These are phyloP conservation scores for Fusarium sp. DNA, from an alignment of 2,329 filamentous ascomycete genomes.

Conservation along the genomic window DNA sequence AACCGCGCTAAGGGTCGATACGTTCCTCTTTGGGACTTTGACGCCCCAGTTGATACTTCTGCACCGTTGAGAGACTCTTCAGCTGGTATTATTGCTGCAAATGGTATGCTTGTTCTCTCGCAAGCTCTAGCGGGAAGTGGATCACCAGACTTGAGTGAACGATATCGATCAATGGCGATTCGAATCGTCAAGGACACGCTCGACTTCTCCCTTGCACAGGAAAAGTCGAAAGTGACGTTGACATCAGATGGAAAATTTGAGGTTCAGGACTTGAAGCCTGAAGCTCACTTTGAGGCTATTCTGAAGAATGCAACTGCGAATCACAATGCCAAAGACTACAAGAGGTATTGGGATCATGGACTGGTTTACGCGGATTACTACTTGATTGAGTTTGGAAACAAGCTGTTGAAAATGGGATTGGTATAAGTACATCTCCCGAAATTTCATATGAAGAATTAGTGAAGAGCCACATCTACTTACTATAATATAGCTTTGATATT, in stretches of 20 bases:
- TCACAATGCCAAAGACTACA: conserved; percentile 43
- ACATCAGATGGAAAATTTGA: neutral
- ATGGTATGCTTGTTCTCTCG: conserved; percentile 49
- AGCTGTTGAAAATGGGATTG: conserved; percentile 24
- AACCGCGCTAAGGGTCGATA: conserved; percentile 30
- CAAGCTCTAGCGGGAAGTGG: conserved; percentile 41
- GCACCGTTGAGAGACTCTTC: conserved; percentile 48
- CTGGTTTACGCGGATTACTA: conserved; percentile 61
- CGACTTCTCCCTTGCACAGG: conserved; percentile 35
- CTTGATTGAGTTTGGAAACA: conserved; percentile 46
- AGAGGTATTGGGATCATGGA: conserved; percentile 49
- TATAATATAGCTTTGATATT: neutral
- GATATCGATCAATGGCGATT: conserved; percentile 42
- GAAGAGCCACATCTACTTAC: too few relatives aligned
- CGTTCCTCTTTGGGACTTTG: conserved; percentile 56
- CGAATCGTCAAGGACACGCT: conserved; percentile 44
- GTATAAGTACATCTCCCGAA: neutral
- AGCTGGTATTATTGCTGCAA: conserved; percentile 50
- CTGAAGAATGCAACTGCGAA: conserved; percentile 48
- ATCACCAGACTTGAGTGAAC: conserved; percentile 12
- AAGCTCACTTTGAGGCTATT: conserved; percentile 43
- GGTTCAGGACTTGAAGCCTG: neutral
- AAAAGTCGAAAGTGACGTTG: conserved; percentile 1
- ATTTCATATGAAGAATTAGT: neutral
- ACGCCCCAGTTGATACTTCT: conserved; percentile 50